Conservation (phyloP, 768 basidiomycete species). For the Psilocybe cubensis region DNA sequence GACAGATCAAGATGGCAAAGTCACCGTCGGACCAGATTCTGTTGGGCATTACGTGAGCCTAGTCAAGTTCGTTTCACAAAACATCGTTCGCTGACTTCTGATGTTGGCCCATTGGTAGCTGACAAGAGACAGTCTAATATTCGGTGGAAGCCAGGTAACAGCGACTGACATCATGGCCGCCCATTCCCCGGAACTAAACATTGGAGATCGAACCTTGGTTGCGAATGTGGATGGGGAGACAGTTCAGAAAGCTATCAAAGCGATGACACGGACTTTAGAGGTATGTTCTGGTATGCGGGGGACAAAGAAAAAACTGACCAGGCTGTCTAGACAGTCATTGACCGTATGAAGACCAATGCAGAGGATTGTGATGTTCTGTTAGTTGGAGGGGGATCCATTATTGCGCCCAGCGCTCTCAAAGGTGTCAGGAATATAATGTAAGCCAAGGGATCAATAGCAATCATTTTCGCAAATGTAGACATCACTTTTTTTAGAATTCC, state of each 20-base stretch:
- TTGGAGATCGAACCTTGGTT: conserved; percentile 24
- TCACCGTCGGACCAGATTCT: conserved; percentile 66
- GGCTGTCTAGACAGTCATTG: conserved; percentile 48
- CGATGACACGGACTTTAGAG: conserved; percentile 29
- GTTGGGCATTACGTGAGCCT: conserved; percentile 50
- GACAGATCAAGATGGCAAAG: conserved; percentile 33
- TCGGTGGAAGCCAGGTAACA: conserved; percentile 61
- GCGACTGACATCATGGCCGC: conserved; percentile 60
- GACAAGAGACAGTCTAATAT: conserved; percentile 51
- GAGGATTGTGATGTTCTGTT: conserved; percentile 60
- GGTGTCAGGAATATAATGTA: conserved; percentile 50
- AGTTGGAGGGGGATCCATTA: conserved; percentile 68
- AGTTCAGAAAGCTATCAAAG: conserved; percentile 15
- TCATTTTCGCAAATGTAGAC: background rate
- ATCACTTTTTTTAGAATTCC: conserved; percentile 23
- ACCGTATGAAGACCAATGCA: conserved; percentile 67
- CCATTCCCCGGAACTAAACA: conserved; percentile 18
- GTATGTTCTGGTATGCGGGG: too few species aligned
- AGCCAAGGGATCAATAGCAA: background rate
- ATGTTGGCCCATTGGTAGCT: conserved; percentile 16
- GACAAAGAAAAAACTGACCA: too few species aligned
- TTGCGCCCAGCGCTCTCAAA: conserved; percentile 51
- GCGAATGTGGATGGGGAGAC: conserved; percentile 15
- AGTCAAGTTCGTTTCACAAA: too few species aligned
- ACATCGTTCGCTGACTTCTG: background rate